These are phyloP conservation scores for Trichophyton verrucosum DNA, from an alignment of 2,329 filamentous ascomycete species.

Conservation along the genomic window DNA sequence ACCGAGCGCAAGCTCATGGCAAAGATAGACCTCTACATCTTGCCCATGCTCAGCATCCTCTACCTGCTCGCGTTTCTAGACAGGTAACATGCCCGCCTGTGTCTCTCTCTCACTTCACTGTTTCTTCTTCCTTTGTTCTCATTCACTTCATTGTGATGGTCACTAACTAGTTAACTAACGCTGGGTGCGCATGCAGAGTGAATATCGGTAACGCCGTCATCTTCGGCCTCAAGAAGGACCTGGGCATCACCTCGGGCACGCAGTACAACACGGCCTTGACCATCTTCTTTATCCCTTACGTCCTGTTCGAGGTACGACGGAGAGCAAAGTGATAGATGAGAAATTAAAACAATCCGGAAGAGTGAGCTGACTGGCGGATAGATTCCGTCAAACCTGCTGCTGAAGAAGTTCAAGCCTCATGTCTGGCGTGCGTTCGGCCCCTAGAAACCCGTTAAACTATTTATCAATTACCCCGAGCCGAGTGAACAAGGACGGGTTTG, in stretches of 20 bases:
- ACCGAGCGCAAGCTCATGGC: slow-evolving; percentile 51
- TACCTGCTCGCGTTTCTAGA: slow-evolving; percentile 59
- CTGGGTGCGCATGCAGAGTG: slow-evolving; percentile 37
- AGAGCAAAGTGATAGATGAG: too few relatives aligned
- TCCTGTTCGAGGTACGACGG: slow-evolving; percentile 35
- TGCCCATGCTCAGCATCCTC: slow-evolving; percentile 61
- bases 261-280: slow-evolving; percentile 65
- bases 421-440: slow-evolving; percentile 46
- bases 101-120: background rate
- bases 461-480: background rate
- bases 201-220: slow-evolving; percentile 69
- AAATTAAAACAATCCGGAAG: too few relatives aligned
- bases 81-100: slow-evolving; percentile 23
- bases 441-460: background rate
- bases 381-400: slow-evolving; percentile 60
- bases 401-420: slow-evolving; percentile 55
- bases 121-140: background rate
- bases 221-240: slow-evolving; percentile 52
- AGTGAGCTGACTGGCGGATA: slow-evolving; percentile 27
- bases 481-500: background rate
- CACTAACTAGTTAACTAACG: too few relatives aligned
- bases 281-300: slow-evolving; percentile 72
- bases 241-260: slow-evolving; percentile 41
- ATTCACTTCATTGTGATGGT: background rate
- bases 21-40: slow-evolving; percentile 58